A percentile compares a stretch with the other conserved stretches of the same genome.
These are phyloP conservation scores for Emergomyces orientalis DNA, from an alignment of 2,329 filamentous ascomycete species.

Conservation along the genomic window DNA sequence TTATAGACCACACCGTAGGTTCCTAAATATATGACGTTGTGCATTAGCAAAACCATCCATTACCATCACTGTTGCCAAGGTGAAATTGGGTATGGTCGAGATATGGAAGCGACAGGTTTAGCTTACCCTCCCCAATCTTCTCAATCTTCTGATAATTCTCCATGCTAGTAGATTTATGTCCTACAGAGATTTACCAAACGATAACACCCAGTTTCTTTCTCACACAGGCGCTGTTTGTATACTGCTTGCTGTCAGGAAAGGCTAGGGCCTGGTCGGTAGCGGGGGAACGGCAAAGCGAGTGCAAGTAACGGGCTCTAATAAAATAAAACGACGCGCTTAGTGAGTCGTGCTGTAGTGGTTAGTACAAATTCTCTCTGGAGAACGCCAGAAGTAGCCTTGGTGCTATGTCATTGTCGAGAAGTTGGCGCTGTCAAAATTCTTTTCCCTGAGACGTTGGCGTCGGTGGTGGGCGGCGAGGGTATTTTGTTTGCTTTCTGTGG, in stretches of 20 bases:
- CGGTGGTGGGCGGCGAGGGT: neutral
- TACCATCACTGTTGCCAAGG: neutral
- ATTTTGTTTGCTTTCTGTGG: neutral
- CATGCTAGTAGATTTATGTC: conserved; percentile 45
- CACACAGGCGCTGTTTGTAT: neutral
- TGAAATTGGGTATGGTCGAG: neutral
- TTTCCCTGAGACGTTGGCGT: neutral
- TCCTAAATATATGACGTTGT: conserved; percentile 44
- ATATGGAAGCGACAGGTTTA: conserved; percentile 23
- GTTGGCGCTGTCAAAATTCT: neutral
- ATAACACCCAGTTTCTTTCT: neutral
- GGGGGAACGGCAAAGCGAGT: neutral
- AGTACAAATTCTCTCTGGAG: conserved; percentile 6
- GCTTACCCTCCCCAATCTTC: conserved; percentile 86
- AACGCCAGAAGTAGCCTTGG: neutral
- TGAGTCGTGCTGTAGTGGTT: conserved; percentile 1
- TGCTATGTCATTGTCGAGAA: conserved; percentile 8
- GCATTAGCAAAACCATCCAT: neutral
- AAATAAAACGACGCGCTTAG: neutral
- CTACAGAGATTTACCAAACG: neutral
- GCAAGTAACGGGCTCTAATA: neutral
- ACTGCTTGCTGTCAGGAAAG: neutral
- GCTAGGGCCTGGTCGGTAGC: neutral
- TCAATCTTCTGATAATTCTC: conserved; percentile 96
- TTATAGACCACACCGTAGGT: conserved; percentile 96